phyloP scores from a whole-genome alignment of 2,329 filamentous ascomycete species.

The Bipolaris gigantea region DNA sequence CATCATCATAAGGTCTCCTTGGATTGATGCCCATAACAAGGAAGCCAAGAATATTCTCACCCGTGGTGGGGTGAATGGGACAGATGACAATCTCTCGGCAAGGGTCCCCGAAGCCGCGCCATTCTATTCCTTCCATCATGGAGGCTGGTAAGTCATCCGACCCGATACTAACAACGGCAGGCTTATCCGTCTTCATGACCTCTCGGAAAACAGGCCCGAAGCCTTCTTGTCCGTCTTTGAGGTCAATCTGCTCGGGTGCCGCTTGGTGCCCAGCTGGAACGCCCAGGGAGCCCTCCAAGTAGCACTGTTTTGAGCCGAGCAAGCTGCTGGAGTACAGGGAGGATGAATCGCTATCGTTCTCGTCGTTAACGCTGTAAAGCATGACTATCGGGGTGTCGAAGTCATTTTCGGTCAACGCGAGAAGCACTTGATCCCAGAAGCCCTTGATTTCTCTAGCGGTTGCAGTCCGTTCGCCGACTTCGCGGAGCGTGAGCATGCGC shows the following conservation, averaged over 20 bases:
- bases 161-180: slow-evolving; percentile 68
- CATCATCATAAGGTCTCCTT: slow-evolving; percentile 74
- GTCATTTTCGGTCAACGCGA: slow-evolving; percentile 72
- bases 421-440: slow-evolving; percentile 73
- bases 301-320: slow-evolving; percentile 63
- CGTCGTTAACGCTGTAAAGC: slow-evolving; percentile 74
- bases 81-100: slow-evolving; percentile 74
- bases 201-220: slow-evolving; percentile 77
- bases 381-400: slow-evolving; percentile 75
- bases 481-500: slow-evolving; percentile 75
- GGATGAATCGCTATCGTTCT: slow-evolving; percentile 69
- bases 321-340: slow-evolving; percentile 71
- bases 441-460: slow-evolving; percentile 70
- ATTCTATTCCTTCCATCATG: slow-evolving; percentile 68
- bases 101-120: slow-evolving; percentile 71
- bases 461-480: slow-evolving; percentile 75
- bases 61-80: slow-evolving; percentile 76
- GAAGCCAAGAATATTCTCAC: slow-evolving; percentile 74
- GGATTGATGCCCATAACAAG: slow-evolving; percentile 79
- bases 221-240: slow-evolving; percentile 69
- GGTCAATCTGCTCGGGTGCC: slow-evolving; percentile 65
- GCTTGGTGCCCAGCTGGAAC: slow-evolving; percentile 65
- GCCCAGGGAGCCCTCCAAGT: slow-evolving; percentile 73
- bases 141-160: slow-evolving; percentile 65
- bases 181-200: slow-evolving; percentile 68